phyloP scores from a whole-genome alignment of 2,329 filamentous ascomycete genomes.

The Penicillium thymicola region DNA sequence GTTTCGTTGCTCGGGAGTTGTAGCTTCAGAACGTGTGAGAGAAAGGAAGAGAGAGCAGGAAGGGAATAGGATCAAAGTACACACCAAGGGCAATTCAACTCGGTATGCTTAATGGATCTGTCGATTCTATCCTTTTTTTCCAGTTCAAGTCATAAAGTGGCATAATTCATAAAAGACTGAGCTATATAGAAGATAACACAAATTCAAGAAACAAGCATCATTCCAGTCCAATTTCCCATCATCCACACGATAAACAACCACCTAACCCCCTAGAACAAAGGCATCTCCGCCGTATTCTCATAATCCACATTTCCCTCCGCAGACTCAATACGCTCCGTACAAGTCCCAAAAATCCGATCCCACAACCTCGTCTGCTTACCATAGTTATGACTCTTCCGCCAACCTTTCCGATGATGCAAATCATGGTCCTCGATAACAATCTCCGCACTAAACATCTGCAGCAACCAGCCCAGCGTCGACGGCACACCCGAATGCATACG shows the following conservation, averaged over 20 bases:
- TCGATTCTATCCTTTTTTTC: too few species aligned
- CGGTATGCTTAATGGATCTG: too few species aligned
- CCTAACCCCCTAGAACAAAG: conserved; percentile 25
- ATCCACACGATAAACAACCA: not conserved
- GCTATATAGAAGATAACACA: not conserved
- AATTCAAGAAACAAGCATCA: not conserved
- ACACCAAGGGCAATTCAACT: too few species aligned
- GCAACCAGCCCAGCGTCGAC: conserved; percentile 35
- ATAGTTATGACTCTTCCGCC: conserved; percentile 38
- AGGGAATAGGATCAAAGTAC: too few species aligned
- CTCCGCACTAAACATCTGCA: conserved; percentile 36
- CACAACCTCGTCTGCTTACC: conserved; percentile 38
- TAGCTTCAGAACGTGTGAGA: too few species aligned
- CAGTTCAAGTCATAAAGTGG: not conserved
- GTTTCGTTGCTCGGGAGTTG: too few species aligned
- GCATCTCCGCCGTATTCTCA: conserved; percentile 27
- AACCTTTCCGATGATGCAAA: conserved; percentile 41
- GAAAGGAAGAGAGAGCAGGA: too few species aligned
- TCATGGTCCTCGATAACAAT: conserved; percentile 47
- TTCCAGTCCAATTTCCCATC: not conserved
- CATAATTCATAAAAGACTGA: not conserved
- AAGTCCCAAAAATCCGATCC: conserved; percentile 40
- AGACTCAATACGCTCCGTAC: conserved; percentile 38
- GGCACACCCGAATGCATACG: conserved; percentile 39
- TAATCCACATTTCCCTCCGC: conserved; percentile 34